These are phyloP conservation scores for Bodo saltans DNA, from an alignment of 78 protist species.

Conservation along the genomic window DNA sequence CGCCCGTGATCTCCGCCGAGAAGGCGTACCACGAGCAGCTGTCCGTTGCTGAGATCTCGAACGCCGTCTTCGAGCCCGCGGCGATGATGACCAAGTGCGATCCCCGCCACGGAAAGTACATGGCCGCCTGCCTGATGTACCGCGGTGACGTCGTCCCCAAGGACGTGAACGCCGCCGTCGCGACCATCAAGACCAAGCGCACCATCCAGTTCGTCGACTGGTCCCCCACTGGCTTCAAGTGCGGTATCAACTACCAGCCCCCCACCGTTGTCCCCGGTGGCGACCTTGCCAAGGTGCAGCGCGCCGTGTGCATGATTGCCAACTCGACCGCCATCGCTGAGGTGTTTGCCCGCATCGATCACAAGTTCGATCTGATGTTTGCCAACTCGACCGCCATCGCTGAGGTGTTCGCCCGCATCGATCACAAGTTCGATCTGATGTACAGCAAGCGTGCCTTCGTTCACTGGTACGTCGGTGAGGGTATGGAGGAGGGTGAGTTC, in stretches of 20 bases:
- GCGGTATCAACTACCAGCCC: too few species aligned
- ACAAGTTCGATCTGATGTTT: constrained; percentile 77
- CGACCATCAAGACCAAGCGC: constrained; percentile 96
- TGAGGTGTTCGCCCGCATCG: too few species aligned
- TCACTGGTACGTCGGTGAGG: constrained; percentile 73
- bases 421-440: constrained; percentile 55
- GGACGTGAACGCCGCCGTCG: constrained; percentile 93
- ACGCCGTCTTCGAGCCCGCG: constrained; percentile 80
- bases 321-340: constrained; percentile 50
- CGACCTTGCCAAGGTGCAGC: too few species aligned
- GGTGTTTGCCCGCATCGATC: too few species aligned
- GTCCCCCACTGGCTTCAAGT: too few species aligned
- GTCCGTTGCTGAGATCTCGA: constrained; percentile 94
- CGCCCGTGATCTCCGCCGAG: constrained; percentile 35
- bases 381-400: constrained; percentile 46
- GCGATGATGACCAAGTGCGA: constrained; percentile 41
- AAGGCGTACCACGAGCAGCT: constrained; percentile 33
- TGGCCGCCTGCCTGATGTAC: constrained; percentile 43
- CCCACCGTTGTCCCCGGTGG: too few species aligned
- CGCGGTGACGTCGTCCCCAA: constrained; percentile 81
- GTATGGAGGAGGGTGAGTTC: constrained; percentile 73
- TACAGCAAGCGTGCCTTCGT: constrained; percentile 69
- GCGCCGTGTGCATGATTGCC: too few species aligned
- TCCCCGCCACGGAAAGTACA: constrained; percentile 45
- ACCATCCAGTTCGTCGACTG: too few species aligned